phyloP scores from a whole-genome alignment of 1,284 basidiomycete genomes.

The Neotropicomus parvogracilis region DNA sequence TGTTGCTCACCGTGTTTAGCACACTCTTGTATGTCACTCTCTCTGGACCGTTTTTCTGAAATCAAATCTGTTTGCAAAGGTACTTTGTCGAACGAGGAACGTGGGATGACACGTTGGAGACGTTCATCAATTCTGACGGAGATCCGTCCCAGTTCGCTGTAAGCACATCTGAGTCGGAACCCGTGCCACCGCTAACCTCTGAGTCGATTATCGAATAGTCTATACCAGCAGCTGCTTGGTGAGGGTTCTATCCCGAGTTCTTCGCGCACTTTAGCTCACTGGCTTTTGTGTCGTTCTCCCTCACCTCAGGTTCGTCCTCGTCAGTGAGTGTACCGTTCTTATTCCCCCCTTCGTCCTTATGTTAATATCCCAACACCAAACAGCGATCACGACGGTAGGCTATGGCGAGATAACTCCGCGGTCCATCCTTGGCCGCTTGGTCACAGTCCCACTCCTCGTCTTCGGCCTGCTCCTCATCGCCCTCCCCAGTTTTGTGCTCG shows the following conservation, averaged over 20 bases:
- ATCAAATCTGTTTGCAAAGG: slow-evolving; percentile 34
- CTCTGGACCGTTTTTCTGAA: not conserved
- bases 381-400: slow-evolving; percentile 81
- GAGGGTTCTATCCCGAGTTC: slow-evolving; percentile 17
- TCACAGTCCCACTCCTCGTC: slow-evolving; percentile 80
- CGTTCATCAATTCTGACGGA: slow-evolving; percentile 80
- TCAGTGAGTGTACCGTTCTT: slow-evolving; percentile 42
- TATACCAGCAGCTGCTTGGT: slow-evolving; percentile 78
- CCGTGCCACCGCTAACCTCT: slow-evolving; percentile 2
- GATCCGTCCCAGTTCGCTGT: slow-evolving; percentile 75
- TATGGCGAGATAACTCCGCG: slow-evolving; percentile 85
- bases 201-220: slow-evolving; percentile 41
- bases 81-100: slow-evolving; percentile 87
- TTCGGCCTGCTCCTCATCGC: slow-evolving; percentile 86
- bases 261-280: not conserved
- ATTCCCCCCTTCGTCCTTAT: not conserved
- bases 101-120: slow-evolving; percentile 76
- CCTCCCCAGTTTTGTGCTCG: slow-evolving; percentile 83
- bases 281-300: not conserved
- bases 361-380: not conserved
- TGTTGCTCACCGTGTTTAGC: slow-evolving; percentile 82
- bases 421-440: slow-evolving; percentile 75
- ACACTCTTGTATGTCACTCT: slow-evolving; percentile 63
- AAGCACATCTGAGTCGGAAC: slow-evolving; percentile 16
- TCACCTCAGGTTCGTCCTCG: slow-evolving; percentile 37